Evolutionary conservation across 2,329 filamentous ascomycete species (phyloP), one percentile per base, ranked within the genome.

Genomic region (Microsporum audouinii): DNA sequence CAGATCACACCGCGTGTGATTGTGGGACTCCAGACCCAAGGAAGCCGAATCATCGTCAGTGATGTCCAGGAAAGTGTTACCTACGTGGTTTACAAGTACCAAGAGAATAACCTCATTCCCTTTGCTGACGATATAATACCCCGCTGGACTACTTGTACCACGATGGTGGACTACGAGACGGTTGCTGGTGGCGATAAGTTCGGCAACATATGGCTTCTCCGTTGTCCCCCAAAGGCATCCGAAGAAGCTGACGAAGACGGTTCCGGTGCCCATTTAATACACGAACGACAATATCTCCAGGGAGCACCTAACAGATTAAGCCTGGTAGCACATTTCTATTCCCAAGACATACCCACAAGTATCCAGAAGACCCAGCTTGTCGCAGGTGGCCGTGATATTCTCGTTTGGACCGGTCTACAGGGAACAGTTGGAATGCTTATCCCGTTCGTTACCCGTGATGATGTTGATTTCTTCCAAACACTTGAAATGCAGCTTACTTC

Each of bases 111-210:
- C 68, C 79, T 99, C 56, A 95, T 99, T 63, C 88, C 92, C 0
- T 99, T 99, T 69, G 89, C 84, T 17, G 94, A 99, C 71, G 94
- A 99, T 71, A 88, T 86, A 5, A 82, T 96, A 63, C 82, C 91
- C 58, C 85, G 94, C 36, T 97, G 91, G 89, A 95, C 90, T 1
- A 95, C 90, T 0, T 88, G 88, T 66, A 88, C 88, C 0, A 83
- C 91, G 2, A 96, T 99, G 90, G 86, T 97, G 1, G 94, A 99
- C 75, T 99, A 99, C 73, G 94, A 99, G 72, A 95, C 94, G 0
- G 85, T 89, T 29, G 91, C 91, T 2, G 94, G 92, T 39, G 92
- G 92, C 39, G 94, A 99, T 77, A 97, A 96, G 71, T 99, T 99
- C 66, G 95, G 94, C 63, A 99, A 99, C 69, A 76, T 99, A 14